A percentile compares a stretch with the other conserved stretches of the same genome.
These are phyloP conservation scores for Pseudotsuga menziesii DNA, from an alignment of 75 land plant species.

Conservation along the genomic window DNA sequence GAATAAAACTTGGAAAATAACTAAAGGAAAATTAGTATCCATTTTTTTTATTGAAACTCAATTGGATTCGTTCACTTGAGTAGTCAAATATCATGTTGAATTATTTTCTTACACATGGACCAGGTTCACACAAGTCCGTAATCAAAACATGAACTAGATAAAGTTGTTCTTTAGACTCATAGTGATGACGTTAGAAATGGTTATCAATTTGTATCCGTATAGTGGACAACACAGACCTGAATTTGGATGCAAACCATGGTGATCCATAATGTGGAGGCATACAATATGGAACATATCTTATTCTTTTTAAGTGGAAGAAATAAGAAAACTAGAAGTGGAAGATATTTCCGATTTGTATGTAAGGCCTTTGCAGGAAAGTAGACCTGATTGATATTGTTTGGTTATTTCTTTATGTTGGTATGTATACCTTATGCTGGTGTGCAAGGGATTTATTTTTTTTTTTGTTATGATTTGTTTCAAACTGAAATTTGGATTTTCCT, in stretches of 20 bases:
- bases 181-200: conserved; percentile 43
- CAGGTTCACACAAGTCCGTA: conserved; percentile 9
- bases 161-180: conserved; percentile 26
- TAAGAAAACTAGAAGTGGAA: conserved; percentile 45
- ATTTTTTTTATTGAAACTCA: no score
- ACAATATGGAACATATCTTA: conserved; percentile 25
- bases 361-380: not conserved
- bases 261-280: conserved; percentile 33
- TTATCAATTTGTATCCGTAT: conserved; percentile 32
- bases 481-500: not conserved
- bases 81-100: not conserved
- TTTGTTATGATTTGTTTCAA: not conserved
- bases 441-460: not conserved
- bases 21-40: no score
- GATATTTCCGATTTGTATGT: conserved; percentile 30
- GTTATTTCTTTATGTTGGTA: not conserved
- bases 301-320: conserved; percentile 37
- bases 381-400: not conserved
- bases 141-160: conserved; percentile 7
- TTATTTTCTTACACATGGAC: not conserved
- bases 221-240: conserved; percentile 21
- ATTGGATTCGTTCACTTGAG: no score
- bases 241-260: conserved; percentile 35
- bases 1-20: no score
- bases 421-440: not conserved